These are phyloP conservation scores for Phytopythium litorale DNA, from an alignment of 352 stramenopile genomes.

Conservation along the genomic window DNA sequence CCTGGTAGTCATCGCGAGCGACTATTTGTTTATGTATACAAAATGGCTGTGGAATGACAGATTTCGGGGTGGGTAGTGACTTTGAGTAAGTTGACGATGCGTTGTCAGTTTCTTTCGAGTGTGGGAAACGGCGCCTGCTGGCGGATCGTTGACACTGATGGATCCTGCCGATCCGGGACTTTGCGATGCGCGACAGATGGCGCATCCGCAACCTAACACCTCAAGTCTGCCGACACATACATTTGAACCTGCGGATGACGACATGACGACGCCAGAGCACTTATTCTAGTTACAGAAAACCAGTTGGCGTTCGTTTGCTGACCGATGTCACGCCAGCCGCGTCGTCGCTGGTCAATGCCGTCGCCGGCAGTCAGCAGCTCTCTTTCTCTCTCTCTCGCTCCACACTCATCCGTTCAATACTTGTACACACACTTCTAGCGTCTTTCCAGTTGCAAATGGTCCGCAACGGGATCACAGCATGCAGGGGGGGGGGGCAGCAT, in stretches of 20 bases:
- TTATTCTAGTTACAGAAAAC: background rate
- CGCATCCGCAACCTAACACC: background rate
- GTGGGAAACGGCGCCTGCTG: background rate
- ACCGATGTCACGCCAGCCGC: background rate
- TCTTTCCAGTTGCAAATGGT: background rate
- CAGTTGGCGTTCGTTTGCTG: conserved; percentile 3
- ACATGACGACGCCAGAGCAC: background rate
- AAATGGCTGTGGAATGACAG: no score
- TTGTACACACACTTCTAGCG: background rate
- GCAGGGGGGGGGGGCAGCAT: background rate
- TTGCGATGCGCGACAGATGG: conserved; percentile 2
- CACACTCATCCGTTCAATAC: background rate
- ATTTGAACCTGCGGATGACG: background rate
- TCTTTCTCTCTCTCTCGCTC: background rate
- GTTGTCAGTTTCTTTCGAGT: background rate
- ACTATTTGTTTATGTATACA: no score
- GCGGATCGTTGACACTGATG: background rate
- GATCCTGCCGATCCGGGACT: background rate
- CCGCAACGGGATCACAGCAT: no score
- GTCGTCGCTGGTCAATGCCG: conserved; percentile 2
- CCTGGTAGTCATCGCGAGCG: background rate
- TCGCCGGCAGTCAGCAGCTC: conserved; percentile 3
- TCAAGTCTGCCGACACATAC: background rate
- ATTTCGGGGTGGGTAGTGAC: background rate
- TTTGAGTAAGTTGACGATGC: no score